These are phyloP conservation scores for Rhizomucor pusillus DNA, from an alignment of 371 early-diverging fungal species.

Conservation along the genomic window DNA sequence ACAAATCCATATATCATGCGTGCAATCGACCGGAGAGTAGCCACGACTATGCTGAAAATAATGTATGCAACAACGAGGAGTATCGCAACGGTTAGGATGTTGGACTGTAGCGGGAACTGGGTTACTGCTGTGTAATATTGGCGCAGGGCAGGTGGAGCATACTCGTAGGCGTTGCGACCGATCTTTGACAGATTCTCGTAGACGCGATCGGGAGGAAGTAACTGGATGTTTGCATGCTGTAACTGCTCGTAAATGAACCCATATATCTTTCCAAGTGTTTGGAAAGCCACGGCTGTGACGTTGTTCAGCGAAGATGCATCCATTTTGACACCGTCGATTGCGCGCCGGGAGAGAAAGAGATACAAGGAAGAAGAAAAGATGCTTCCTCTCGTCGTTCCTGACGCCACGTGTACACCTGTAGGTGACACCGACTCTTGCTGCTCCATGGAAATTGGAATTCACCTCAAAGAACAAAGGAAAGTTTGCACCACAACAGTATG, in stretches of 20 bases:
- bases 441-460: no score
- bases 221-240: constrained; percentile 16
- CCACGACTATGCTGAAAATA: constrained; percentile 25
- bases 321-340: background rate
- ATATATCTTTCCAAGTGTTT: constrained; percentile 30
- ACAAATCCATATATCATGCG: constrained; percentile 38
- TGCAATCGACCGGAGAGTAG: constrained; percentile 25
- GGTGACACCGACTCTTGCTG: no score
- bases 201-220: constrained; percentile 25
- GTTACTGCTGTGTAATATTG: constrained; percentile 20
- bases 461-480: no score
- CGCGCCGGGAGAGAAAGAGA: no score
- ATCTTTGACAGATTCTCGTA: constrained; percentile 11
- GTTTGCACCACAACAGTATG: no score
- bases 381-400: no score
- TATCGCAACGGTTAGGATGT: constrained; percentile 28
- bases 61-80: constrained; percentile 32
- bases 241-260: constrained; percentile 25
- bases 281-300: constrained; percentile 3
- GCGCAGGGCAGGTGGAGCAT: constrained; percentile 25
- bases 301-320: constrained; percentile 5
- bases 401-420: no score
- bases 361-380: no score
- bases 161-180: constrained; percentile 5
- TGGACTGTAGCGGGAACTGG: constrained; percentile 31